These are phyloP conservation scores for Thalassia testudinum DNA, from an alignment of 116 monocot genomes.

Conservation along the genomic window DNA sequence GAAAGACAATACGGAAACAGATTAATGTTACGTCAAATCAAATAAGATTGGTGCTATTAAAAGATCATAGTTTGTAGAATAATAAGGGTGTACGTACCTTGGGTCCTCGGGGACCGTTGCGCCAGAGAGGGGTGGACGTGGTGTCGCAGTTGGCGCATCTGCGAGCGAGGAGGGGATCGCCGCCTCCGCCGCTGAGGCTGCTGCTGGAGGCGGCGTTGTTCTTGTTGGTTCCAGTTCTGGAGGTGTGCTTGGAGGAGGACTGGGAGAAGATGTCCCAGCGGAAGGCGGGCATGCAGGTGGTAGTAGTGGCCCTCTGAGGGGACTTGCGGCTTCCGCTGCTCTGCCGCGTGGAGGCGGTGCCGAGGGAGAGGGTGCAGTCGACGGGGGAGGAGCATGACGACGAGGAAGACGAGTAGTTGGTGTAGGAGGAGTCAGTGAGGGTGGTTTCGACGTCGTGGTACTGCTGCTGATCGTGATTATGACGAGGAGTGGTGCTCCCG, in stretches of 20 bases:
- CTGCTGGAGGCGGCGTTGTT: neutral
- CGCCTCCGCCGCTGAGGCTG: neutral
- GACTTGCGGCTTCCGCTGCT: slow-evolving; percentile 4
- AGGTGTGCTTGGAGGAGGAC: slow-evolving; percentile 10
- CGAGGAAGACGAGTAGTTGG: slow-evolving; percentile 8
- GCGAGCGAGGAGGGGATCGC: slow-evolving; percentile 42
- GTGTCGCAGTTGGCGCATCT: slow-evolving; percentile 93
- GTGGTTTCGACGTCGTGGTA: neutral
- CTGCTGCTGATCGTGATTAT: neutral
- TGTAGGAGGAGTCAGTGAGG: slow-evolving; percentile 1
- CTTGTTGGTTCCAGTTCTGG: neutral
- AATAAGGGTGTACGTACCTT: slow-evolving; percentile 28
- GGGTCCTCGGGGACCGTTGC: slow-evolving; percentile 89
- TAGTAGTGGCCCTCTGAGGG: neutral
- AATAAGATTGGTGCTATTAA: no score
- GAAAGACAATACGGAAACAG: neutral
- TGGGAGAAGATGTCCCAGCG: slow-evolving; percentile 40
- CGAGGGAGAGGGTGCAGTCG: slow-evolving; percentile 85
- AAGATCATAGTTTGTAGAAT: no score
- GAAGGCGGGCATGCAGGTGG: slow-evolving; percentile 9
- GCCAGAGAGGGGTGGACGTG: slow-evolving; percentile 83
- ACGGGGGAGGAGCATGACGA: slow-evolving; percentile 39
- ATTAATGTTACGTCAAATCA: no score
- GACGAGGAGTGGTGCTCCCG: neutral
- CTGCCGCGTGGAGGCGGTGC: slow-evolving; percentile 69